phyloP scores from a whole-genome alignment of 2,329 filamentous ascomycete species.

The Polytolypa hystricis region DNA sequence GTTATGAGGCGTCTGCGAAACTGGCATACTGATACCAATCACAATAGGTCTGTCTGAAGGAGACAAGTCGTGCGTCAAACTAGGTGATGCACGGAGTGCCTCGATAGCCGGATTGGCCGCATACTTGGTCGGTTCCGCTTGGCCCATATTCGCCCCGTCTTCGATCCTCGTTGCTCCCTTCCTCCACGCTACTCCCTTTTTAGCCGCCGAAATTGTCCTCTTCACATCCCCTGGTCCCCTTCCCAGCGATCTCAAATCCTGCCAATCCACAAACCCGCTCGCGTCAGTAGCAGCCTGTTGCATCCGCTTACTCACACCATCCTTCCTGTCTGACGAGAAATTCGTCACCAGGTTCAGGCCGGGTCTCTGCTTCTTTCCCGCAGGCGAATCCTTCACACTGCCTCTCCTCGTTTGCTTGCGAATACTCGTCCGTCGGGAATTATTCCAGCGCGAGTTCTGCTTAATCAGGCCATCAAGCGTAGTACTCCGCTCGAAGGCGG shows the following conservation, averaged over 20 bases:
- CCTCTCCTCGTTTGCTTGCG: slow-evolving; percentile 3
- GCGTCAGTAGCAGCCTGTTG: background rate
- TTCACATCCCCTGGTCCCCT: slow-evolving; percentile 20
- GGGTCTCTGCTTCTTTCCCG: slow-evolving; percentile 22
- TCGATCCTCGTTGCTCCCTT: slow-evolving; percentile 15
- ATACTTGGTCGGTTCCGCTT: slow-evolving; percentile 6
- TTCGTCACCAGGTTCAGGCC: slow-evolving; percentile 35
- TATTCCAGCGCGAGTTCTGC: too few relatives aligned
- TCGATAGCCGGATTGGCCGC: slow-evolving; percentile 1
- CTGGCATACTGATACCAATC: slow-evolving; percentile 37
- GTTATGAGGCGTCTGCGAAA: slow-evolving; percentile 24
- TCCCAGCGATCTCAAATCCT: slow-evolving; percentile 27
- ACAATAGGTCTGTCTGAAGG: slow-evolving; percentile 36
- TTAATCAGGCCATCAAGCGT: background rate
- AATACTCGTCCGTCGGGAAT: too few relatives aligned
- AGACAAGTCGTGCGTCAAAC: slow-evolving; percentile 29
- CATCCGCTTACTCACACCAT: slow-evolving; percentile 3
- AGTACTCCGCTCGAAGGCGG: background rate
- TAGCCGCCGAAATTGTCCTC: slow-evolving; percentile 12
- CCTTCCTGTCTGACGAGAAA: slow-evolving; percentile 18
- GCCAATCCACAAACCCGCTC: slow-evolving; percentile 24
- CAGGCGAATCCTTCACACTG: slow-evolving; percentile 12
- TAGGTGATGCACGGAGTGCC: too few relatives aligned
- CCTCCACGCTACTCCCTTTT: slow-evolving; percentile 9
- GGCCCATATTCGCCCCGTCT: slow-evolving; percentile 9